Conservation (phyloP, 257 asterid genomes). For the Gentiana straminea region DNA sequence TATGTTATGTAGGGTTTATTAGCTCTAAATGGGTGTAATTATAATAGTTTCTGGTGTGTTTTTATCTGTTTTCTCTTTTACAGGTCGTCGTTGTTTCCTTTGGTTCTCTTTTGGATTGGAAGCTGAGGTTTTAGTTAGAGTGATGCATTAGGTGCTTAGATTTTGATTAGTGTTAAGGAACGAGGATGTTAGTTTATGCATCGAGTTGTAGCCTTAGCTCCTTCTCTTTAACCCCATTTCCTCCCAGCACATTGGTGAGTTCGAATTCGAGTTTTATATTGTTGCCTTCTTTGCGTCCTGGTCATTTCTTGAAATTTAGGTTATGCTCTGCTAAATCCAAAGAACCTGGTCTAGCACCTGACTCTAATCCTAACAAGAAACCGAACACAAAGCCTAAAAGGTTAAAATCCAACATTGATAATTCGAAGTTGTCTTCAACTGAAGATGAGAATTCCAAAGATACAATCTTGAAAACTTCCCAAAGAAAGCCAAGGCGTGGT, state of each 20-base stretch:
- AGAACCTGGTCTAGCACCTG: conserved; percentile 22
- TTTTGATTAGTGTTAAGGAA: background rate
- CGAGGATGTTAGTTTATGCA: conserved; percentile 27
- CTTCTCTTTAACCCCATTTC: conserved; percentile 19
- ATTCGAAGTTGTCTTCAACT: conserved; percentile 17
- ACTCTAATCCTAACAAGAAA: conserved; percentile 15
- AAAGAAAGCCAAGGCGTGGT: conserved; percentile 76
- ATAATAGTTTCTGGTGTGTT: background rate
- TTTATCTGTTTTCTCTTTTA: background rate
- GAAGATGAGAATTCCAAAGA: conserved; percentile 24
- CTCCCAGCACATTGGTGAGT: conserved; percentile 12
- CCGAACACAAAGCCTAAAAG: conserved; percentile 23
- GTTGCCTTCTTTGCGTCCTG: conserved; percentile 12
- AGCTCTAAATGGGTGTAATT: background rate
- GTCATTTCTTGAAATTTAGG: conserved; percentile 16
- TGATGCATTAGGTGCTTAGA: background rate
- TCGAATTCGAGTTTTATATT: conserved; percentile 13
- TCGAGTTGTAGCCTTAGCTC: conserved; percentile 12
- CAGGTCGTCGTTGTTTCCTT: conserved; percentile 1
- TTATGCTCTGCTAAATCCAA: conserved; percentile 29
- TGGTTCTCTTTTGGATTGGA: background rate
- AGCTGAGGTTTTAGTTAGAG: background rate
- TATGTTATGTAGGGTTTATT: background rate
- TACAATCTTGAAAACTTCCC: conserved; percentile 41
- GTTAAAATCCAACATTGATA: conserved; percentile 11